These are phyloP conservation scores for Hirsutella minnesotensis DNA, from an alignment of 2,329 filamentous ascomycete genomes.

Conservation along the genomic window DNA sequence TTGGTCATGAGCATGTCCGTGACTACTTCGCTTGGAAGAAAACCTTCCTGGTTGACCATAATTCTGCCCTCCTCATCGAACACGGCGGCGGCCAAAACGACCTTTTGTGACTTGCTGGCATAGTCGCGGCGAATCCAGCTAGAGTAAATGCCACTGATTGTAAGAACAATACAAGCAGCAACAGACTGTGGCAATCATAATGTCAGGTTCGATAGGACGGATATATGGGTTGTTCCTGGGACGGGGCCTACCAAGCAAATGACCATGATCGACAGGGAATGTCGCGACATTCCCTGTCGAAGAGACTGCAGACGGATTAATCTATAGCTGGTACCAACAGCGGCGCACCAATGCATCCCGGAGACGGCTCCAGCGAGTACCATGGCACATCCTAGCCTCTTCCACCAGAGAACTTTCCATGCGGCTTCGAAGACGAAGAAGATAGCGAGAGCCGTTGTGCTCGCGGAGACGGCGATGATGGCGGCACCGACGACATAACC, in stretches of 20 bases:
- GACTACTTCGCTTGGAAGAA: conserved; percentile 62
- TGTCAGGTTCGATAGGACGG: no score
- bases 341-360: conserved; percentile 77
- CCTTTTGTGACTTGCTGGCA: conserved; percentile 48
- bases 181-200: no score
- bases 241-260: conserved; percentile 47
- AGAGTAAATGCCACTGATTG: conserved; percentile 33
- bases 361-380: conserved; percentile 65
- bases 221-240: no score
- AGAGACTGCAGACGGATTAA: conserved; percentile 29
- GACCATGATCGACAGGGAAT: conserved; percentile 44
- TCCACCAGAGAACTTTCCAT: conserved; percentile 72
- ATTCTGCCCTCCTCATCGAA: conserved; percentile 57
- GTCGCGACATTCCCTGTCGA: conserved; percentile 6
- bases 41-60: conserved; percentile 57
- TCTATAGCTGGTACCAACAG: conserved; percentile 56
- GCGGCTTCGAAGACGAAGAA: conserved; percentile 67
- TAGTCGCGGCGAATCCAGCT: conserved; percentile 35
- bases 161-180: conserved; percentile 47
- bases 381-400: conserved; percentile 51
- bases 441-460: conserved; percentile 53
- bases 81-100: conserved; percentile 47
- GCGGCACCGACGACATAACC: conserved; percentile 54
- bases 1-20: conserved; percentile 64
- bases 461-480: conserved; percentile 59